These are phyloP conservation scores for Solanum medicagineum DNA, from an alignment of 257 asterid species.

Conservation along the genomic window DNA sequence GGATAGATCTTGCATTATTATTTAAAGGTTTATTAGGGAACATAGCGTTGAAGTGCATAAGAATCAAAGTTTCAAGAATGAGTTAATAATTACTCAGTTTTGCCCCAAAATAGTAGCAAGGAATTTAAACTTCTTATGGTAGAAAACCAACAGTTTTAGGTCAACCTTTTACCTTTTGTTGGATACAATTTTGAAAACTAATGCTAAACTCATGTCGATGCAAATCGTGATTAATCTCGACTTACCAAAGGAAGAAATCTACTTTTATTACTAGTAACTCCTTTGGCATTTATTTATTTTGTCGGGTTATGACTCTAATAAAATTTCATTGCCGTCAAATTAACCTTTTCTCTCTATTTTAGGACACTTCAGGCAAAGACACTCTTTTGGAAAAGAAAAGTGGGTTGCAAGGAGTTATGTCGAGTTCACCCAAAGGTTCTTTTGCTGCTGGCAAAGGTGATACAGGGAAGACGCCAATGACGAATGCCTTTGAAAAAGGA, in stretches of 20 bases:
- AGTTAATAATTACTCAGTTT: not conserved
- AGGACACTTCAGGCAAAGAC: conserved; percentile 51
- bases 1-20: not conserved
- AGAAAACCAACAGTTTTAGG: not conserved
- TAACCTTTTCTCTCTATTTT: conserved; percentile 18
- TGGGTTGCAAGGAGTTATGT: conserved; percentile 42
- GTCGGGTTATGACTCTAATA: conserved; percentile 6
- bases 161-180: not conserved
- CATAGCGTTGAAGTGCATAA: not conserved
- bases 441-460: conserved; percentile 42
- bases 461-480: conserved; percentile 26
- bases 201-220: not conserved
- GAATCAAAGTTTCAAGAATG: not conserved
- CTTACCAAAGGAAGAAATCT: not conserved
- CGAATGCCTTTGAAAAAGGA: conserved; percentile 32
- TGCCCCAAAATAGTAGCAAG: not conserved
- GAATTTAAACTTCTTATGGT: not conserved
- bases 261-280: conserved; percentile 15
- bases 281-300: conserved; percentile 16
- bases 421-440: conserved; percentile 42
- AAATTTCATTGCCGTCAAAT: not conserved
- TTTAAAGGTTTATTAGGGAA: not conserved
- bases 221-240: not conserved
- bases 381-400: conserved; percentile 36
- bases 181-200: not conserved